Base-by-base conservation (phyloP, 345 rosid genomes). In the Rhodamnia rubescens region DNA sequence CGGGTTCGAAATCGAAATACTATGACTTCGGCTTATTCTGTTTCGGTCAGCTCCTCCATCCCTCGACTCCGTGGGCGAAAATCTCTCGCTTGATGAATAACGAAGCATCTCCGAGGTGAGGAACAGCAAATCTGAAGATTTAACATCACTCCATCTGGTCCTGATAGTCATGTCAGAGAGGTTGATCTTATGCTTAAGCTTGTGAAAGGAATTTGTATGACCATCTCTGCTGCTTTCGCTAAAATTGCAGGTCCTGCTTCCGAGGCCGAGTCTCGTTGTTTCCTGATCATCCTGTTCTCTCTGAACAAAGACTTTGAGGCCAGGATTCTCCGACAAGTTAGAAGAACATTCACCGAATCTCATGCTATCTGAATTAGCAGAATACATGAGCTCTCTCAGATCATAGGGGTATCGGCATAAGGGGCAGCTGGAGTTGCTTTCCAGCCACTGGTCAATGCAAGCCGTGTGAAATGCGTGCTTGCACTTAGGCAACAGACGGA, bases 401-500 rank as follows among this genome's bases (percentile, higher is more conserved):
- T 53, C 64, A 40, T 61, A 80, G 53, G 47, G 54, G 54, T 44
- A 78, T 20, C 83, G 18, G 52, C 86, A 85, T 54, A 78, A 47
- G 16, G 86, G 83, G 47, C 83, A 85, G 56, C 27, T 80, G 36
- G 75, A 47, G 55, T 75, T 64, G 42, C 42, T 81, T 51, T 85
- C 86, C 14, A 85, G 56, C 86, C 86, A 85, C 74, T 21, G 83
- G 74, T 80, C 84, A 20, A 85, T 57, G 55, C 83, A 85, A 3
- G 29, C 27, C 3, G 74, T 18, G 75, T 85, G 86, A 40, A 85
- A 85, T 12, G 83, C 83, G 49, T 80, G 83, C 44, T 57, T 57
- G 50, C 83, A 85, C 54, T 80, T 80, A 57, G 86, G 86, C 84
- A 85, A 56, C 78, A 85, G 42, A 49, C 86, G 53, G 15, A 85